Percentiles rank a stretch among this genome's conserved stretches.
phyloP scores from a whole-genome alignment of 352 stramenopile species.

The Globisporangium okanoganense region DNA sequence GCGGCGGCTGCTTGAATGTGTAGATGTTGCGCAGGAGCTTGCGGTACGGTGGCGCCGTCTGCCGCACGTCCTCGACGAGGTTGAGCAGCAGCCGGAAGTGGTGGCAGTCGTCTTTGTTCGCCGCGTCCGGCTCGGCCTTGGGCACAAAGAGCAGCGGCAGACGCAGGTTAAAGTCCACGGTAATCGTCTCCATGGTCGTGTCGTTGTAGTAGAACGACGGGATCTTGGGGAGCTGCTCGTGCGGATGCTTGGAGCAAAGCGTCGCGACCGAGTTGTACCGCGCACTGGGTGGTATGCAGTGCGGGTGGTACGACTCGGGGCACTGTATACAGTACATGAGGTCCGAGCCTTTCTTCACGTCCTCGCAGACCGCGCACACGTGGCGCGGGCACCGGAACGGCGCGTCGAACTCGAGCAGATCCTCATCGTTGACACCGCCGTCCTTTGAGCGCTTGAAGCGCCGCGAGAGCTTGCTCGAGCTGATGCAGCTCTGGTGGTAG shows the following conservation, averaged over 20 bases:
- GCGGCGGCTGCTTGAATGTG: slow-evolving; percentile 74
- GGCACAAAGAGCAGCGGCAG: slow-evolving; percentile 80
- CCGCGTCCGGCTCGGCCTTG: slow-evolving; percentile 48
- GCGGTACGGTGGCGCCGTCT: slow-evolving; percentile 71
- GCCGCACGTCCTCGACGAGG: slow-evolving; percentile 71
- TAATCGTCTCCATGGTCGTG: slow-evolving; percentile 57
- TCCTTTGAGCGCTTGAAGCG: slow-evolving; percentile 28
- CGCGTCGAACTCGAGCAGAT: slow-evolving; percentile 66
- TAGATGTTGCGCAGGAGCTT: slow-evolving; percentile 80
- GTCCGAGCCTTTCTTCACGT: slow-evolving; percentile 66
- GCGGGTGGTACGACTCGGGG: slow-evolving; percentile 89
- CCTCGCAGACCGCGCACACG: slow-evolving; percentile 79
- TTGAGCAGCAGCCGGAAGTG: slow-evolving; percentile 74
- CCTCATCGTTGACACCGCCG: slow-evolving; percentile 21
- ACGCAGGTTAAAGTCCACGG: slow-evolving; percentile 71
- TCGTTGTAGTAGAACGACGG: slow-evolving; percentile 67
- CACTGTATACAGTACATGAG: slow-evolving; percentile 91
- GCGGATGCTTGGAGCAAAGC: slow-evolving; percentile 87
- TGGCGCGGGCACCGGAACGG: slow-evolving; percentile 89
- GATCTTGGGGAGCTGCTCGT: slow-evolving; percentile 75
- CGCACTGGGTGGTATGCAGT: slow-evolving; percentile 89
- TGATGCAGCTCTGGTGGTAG: slow-evolving; percentile 81
- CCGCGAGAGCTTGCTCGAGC: slow-evolving; percentile 54
- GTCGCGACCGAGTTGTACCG: slow-evolving; percentile 91
- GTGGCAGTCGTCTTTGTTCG: slow-evolving; percentile 48